Conservation (phyloP, 208 protist genomes). For the Crithidia acanthocephali region DNA sequence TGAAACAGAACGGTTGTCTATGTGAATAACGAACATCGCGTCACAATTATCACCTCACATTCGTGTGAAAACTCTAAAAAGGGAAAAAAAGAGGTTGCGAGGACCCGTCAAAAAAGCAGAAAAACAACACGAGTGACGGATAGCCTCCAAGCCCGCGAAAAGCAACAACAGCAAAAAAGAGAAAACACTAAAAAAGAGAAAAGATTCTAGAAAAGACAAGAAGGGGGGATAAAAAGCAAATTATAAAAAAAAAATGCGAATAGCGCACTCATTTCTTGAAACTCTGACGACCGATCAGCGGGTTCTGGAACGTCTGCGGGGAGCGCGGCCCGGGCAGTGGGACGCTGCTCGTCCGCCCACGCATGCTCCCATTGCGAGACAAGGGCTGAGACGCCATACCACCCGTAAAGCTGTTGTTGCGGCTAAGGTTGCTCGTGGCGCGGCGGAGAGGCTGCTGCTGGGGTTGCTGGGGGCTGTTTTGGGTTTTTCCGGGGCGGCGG, state of each 20-base stretch:
- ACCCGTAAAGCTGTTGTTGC: not conserved
- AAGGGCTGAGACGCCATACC: not conserved
- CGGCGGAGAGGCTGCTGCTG: not conserved
- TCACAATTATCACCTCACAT: not conserved
- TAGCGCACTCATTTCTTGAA: constrained; percentile 5
- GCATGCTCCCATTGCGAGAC: not conserved
- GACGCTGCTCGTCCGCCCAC: not conserved
- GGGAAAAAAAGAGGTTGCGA: constrained; percentile 4
- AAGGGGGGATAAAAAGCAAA: constrained; percentile 1
- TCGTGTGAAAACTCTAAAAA: constrained; percentile 1
- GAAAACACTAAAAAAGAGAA: not conserved
- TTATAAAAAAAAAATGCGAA: not conserved
- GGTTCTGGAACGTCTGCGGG: constrained; percentile 21
- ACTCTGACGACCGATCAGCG: constrained; percentile 30
- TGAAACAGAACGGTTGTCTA: not conserved
- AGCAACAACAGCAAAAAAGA: not conserved
- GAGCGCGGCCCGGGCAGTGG: not conserved
- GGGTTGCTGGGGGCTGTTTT: not conserved
- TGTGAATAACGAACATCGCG: not conserved
- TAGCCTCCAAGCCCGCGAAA: not conserved
- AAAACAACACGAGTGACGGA: not conserved
- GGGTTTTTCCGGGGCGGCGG: not conserved
- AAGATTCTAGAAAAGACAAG: constrained; percentile 6
- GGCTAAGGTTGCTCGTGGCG: not conserved
- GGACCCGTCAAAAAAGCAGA: not conserved